Base-by-base conservation (phyloP, 2,329 filamentous ascomycete species). In the Fusarium pilosicola region DNA sequence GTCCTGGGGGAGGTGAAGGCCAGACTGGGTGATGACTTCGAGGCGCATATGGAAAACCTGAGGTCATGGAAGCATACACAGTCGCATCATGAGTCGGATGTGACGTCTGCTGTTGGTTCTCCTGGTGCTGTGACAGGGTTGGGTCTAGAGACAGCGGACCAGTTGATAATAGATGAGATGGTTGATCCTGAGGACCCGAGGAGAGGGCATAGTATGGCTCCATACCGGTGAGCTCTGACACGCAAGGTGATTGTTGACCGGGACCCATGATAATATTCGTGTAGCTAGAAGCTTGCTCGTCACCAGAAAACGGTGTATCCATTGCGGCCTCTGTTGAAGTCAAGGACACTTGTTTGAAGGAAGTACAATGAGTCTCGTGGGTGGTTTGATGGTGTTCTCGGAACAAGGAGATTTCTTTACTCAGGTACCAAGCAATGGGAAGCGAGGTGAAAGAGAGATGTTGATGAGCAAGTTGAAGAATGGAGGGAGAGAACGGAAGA, bases 1-100 rank as follows among this genome's bases (percentile, higher is more conserved):
- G 78, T 18, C 78, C 78, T 14, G 79, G 78, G 17, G 81, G 83
- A 36, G 84, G 83, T 32, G 82, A 85, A 41, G 80, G 78, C 79
- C 82, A 83, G 55, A 70, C 65, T 48, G 74, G 77, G 44, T 77
- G 68, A 58, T 78, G 69, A 56, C 62, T 69, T 65, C 68, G 76
- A 52, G 65, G 67, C 24, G 59, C 62, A 54, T 75, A 73, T 26
- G 78, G 75, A 62, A 78, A 74, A 48, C 74, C 68, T 62, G 76
- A 73, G 54, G 62, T 62, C 68, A 76, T 67, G 56, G 74, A 73
- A 24, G 71, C 68, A 34, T 79, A 79, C 49, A 75, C 32, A 65
- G 70, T 62, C 34, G 66, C 58, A 71, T 64, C 64, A 39, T 77
- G 71, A 51, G 45, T 54, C 58, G 70, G 66, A 61, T 60, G 73